Evolutionary conservation across 2,329 filamentous ascomycete genomes (phyloP).

Genomic region (Lomentospora prolificans): DNA sequence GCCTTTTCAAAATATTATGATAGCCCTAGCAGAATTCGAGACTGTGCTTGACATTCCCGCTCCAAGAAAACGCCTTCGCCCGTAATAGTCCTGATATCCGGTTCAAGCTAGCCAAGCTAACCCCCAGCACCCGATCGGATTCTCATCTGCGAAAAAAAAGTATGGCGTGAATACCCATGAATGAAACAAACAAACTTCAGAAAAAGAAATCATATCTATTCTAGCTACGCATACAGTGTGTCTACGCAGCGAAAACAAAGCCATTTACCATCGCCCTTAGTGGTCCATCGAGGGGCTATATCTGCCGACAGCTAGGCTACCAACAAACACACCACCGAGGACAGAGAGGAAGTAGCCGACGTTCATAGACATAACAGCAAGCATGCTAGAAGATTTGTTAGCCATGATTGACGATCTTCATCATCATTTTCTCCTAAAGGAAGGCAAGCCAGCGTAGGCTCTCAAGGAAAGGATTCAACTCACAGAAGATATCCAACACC

Average conservation of each 20-base stretch:
- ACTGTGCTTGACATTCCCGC: neutral
- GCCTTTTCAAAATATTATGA: neutral
- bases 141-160: neutral
- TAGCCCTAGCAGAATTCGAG: neutral
- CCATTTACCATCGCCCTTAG: neutral
- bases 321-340: slow-evolving; percentile 73
- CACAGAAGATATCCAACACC: slow-evolving; percentile 79
- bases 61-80: slow-evolving; percentile 6
- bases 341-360: slow-evolving; percentile 76
- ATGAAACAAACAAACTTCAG: too few species aligned
- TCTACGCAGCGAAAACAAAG: neutral
- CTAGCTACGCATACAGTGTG: neutral
- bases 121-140: neutral
- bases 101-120: neutral
- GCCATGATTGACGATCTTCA: slow-evolving; percentile 7
- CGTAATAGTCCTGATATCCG: neutral
- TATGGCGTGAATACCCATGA: slow-evolving; percentile 3
- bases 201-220: neutral
- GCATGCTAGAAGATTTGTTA: slow-evolving; percentile 54
- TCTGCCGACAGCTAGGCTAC: slow-evolving; percentile 70
- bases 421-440: neutral
- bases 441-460: neutral
- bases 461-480: slow-evolving; percentile 28
- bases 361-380: slow-evolving; percentile 86
- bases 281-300: slow-evolving; percentile 46